Percentiles rank a stretch among this genome's conserved stretches.
Conservation (phyloP, 2,329 filamentous ascomycete species). For the Coleophoma eucalyptorum region DNA sequence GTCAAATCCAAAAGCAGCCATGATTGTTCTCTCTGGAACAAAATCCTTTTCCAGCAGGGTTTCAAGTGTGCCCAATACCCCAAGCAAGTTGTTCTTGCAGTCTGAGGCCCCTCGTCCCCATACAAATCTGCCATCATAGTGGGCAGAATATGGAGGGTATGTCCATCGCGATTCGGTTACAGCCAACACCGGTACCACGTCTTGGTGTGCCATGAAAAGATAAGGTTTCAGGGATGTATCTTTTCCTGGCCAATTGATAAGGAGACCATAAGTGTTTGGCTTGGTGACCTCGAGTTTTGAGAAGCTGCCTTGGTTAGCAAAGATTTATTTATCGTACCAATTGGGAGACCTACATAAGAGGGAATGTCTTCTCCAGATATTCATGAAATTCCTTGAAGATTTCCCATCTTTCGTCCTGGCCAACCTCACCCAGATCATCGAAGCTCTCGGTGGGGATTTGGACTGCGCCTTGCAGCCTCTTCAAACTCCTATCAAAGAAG, state of each 20-base stretch:
- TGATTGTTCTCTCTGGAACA: conserved; percentile 49
- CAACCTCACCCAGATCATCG: conserved; percentile 51
- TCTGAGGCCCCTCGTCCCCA: conserved; percentile 52
- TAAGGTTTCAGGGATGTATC: conserved; percentile 48
- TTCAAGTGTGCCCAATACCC: conserved; percentile 49
- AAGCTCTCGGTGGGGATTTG: conserved; percentile 51
- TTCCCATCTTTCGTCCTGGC: conserved; percentile 50
- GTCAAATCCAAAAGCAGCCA: conserved; percentile 62
- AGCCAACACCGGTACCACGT: conserved; percentile 47
- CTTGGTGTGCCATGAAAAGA: conserved; percentile 52
- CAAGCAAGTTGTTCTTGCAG: conserved; percentile 53
- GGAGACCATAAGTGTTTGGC: conserved; percentile 57
- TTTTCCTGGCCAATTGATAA: conserved; percentile 55
- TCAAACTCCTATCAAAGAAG: conserved; percentile 15
- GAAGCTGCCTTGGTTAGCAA: conserved; percentile 3
- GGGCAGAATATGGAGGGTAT: conserved; percentile 47
- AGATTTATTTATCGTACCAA: not conserved
- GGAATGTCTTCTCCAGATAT: conserved; percentile 45
- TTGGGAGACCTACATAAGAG: conserved; percentile 35
- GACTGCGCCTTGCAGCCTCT: conserved; percentile 43
- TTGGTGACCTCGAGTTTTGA: conserved; percentile 28
- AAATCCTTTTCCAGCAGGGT: conserved; percentile 45
- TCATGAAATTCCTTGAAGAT: conserved; percentile 47
- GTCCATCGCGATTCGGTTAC: conserved; percentile 40
- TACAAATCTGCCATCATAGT: conserved; percentile 49